Base-by-base conservation (phyloP, 208 protist species). In the Trypanosoma theileri region DNA sequence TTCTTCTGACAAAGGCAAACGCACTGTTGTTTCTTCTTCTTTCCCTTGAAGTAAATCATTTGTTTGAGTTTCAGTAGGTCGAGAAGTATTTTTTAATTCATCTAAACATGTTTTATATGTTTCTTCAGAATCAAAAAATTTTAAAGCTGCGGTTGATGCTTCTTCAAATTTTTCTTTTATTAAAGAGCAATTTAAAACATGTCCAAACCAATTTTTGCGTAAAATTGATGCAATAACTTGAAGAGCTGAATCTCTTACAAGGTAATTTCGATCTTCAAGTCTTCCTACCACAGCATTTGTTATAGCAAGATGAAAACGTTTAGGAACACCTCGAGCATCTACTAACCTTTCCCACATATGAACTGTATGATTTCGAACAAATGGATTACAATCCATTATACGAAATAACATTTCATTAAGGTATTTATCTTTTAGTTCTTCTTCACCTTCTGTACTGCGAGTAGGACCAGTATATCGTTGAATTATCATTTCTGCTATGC, bases 341-440 rank as follows among this genome's bases (percentile, higher is more conserved):
- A 92, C 77, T 22, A 96, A 57, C 24, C 74, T 75, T 48, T 86
- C 85, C 87, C 88, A 94, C 44, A 82, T 85, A 66, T 92, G 88
- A 50, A 96, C 59, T 12, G 77, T 80, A 69, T 96, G 88, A 66
- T 93, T 94, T 41, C 91, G 86, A 59, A 89, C 85, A 82, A 93
- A 96, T 28, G 88, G 79, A 66, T 96, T 96, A 17, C 89, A 70
- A 62, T 96, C 91, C 85, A 92, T 88, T 35, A 92, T 59, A 19
- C 88, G 91, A 66, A 89, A 93, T 21, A 96, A 75, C 16, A 96
- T 80, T 59, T 94, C 91, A 60, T 81, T 85, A 13, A 96, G 71
- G 61, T 93, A 94, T 35, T 72, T 66, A 60, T 85, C 82, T 35
- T 86, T 73, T 19, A 75, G 60, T 42, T 67, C 62, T 55, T 78